These are phyloP conservation scores for Diaporthe humulicola DNA, from an alignment of 2,329 filamentous ascomycete species.

Conservation along the genomic window DNA sequence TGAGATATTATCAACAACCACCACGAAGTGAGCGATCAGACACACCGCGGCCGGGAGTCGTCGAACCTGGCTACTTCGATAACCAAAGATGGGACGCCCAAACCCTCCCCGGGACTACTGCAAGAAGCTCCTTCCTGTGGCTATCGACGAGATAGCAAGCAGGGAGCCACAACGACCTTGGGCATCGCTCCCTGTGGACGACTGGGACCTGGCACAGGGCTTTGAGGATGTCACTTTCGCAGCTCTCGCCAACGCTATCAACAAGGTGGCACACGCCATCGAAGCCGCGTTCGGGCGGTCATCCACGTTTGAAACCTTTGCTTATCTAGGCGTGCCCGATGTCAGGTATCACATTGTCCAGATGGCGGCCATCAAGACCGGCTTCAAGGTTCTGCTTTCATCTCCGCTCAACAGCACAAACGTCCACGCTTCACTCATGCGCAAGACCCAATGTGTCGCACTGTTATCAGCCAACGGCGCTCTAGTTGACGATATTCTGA, in stretches of 20 bases:
- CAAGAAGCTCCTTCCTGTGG: conserved; percentile 39
- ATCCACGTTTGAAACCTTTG: conserved; percentile 39
- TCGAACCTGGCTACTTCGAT: background rate
- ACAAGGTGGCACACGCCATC: conserved; percentile 43
- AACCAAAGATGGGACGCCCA: conserved; percentile 15
- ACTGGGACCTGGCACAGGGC: conserved; percentile 41
- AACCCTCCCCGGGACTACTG: conserved; percentile 31
- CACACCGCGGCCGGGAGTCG: background rate
- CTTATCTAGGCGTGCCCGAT: conserved; percentile 42
- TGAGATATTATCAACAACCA: background rate
- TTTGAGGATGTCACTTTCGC: conserved; percentile 43
- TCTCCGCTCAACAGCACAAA: conserved; percentile 42
- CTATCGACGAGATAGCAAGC: conserved; percentile 41
- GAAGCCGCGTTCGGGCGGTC: conserved; percentile 39
- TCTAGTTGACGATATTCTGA: conserved; percentile 40
- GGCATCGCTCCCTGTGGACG: conserved; percentile 42
- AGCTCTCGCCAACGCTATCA: conserved; percentile 42
- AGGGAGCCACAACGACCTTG: conserved; percentile 40
- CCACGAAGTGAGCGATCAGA: background rate
- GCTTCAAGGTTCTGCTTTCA: conserved; percentile 42
- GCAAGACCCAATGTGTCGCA: conserved; percentile 38
- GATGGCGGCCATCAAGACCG: conserved; percentile 43
- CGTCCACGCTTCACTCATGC: conserved; percentile 41
- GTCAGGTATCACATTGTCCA: conserved; percentile 43
- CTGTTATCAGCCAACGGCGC: conserved; percentile 40